phyloP scores from a whole-genome alignment of 2,329 filamentous ascomycete genomes.

The Penicillium sp. region DNA sequence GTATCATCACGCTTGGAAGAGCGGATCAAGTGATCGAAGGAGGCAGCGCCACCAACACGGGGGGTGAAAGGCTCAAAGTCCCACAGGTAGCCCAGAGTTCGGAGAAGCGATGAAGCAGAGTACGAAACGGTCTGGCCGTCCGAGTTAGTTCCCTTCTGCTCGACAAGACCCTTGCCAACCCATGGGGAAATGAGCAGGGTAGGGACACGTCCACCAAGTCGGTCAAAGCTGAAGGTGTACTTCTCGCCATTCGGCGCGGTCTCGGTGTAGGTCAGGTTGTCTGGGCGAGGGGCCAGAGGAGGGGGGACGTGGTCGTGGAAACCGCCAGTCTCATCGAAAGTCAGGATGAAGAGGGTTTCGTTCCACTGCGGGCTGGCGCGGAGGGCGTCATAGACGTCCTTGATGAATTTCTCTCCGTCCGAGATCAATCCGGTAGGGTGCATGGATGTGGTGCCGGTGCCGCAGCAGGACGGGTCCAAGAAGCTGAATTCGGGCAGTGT shows the following conservation, averaged over 20 bases:
- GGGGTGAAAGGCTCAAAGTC: conserved; percentile 39
- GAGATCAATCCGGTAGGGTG: conserved; percentile 41
- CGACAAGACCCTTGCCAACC: conserved; percentile 33
- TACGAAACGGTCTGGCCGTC: conserved; percentile 31
- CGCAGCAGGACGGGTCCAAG: conserved; percentile 47
- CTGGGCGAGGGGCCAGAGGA: conserved; percentile 37
- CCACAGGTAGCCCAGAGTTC: conserved; percentile 40
- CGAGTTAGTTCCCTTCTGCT: conserved; percentile 34
- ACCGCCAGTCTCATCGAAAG: conserved; percentile 44
- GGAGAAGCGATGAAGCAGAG: conserved; percentile 33
- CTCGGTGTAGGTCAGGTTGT: conserved; percentile 41
- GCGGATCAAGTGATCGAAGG: conserved; percentile 36
- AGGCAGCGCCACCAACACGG: conserved; percentile 30
- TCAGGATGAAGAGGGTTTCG: conserved; percentile 41
- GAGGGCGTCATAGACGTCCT: conserved; percentile 41
- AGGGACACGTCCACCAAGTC: conserved; percentile 35
- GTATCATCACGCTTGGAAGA: conserved; percentile 25
- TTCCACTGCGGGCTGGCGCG: conserved; percentile 41
- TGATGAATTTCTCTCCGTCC: conserved; percentile 42
- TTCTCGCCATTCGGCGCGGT: conserved; percentile 29
- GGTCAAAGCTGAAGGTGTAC: conserved; percentile 35
- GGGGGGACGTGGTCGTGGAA: conserved; percentile 45
- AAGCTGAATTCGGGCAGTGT: conserved; percentile 40
- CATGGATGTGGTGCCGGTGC: conserved; percentile 41
- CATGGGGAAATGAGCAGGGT: conserved; percentile 38